Base-by-base conservation (phyloP, 78 protist species). In the Emiliania huxleyi region DNA sequence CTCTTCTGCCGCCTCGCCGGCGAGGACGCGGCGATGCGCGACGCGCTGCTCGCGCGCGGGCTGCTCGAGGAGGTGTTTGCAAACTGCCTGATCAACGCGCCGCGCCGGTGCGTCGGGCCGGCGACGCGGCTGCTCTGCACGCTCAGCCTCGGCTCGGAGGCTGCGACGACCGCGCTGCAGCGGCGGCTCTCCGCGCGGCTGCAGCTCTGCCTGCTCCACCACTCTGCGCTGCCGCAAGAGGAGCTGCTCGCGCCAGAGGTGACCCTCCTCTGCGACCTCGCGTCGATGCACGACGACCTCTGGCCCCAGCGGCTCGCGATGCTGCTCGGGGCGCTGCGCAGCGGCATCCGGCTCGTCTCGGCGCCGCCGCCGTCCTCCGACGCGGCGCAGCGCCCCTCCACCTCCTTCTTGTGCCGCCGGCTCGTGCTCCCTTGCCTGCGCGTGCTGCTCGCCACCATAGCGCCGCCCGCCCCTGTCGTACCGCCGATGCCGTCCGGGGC, bases 51-150 rank as follows among this genome's bases (percentile, higher is more conserved):
- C 46, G 49, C 6, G 18, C 48, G 43, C n/a, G 95, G 94, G 3
- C 25, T 96, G 37, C 23, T 71, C 18, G 77, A 90, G 37, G 96
- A 93, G 43, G 48, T 96, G 38, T 48, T 95, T 26, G 40, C 2
- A 25, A 18, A 81, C 43, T 88, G 73, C 62, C 87, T 93, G 45
- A 87, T 62, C 44, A 92, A 84, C 15, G 93, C 92, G 21, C 52
- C 79, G 33, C 44, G 69, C 42, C 42, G 25, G 44, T 22, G 84
- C 22, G 43, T 0, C 33, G 15, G 35, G 87, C 23, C 12, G 12
- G 46, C 48, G 12, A 25, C n/a, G 38, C 49, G 44, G 35, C 23
- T 40, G 87, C 46, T 77, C 4, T 77, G 87, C 46, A 2, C 8
- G 44, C 46, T 77, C 21, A 1, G 35, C n/a, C 40, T 11, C 18